Evolutionary conservation across 2,329 filamentous ascomycete species (phyloP).

Genomic region (Penicillium crustosum): DNA sequence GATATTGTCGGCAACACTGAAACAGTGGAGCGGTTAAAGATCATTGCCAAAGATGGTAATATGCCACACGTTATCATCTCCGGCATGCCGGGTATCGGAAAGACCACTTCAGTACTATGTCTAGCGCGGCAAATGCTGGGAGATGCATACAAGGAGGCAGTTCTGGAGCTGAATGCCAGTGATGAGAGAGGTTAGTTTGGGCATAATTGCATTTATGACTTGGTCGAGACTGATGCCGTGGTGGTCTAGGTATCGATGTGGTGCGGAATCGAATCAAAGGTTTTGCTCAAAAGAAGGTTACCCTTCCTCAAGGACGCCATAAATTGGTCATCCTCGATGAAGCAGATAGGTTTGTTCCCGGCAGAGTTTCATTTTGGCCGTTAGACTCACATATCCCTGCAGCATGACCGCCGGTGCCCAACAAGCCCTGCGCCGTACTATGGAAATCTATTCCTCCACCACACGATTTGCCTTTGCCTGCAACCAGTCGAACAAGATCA

Average conservation of each 20-base stretch:
- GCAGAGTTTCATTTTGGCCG: not conserved
- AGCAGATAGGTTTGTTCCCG: conserved; percentile 67
- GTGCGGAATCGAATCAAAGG: conserved; percentile 97
- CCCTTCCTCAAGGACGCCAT: conserved; percentile 82
- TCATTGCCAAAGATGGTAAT: conserved; percentile 97
- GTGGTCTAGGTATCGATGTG: conserved; percentile 76
- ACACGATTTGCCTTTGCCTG: conserved; percentile 97
- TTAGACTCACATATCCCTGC: conserved; percentile 4
- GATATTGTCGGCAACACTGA: conserved; percentile 98
- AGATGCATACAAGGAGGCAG: conserved; percentile 94
- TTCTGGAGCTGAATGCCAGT: conserved; percentile 92
- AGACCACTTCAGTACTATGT: conserved; percentile 93
- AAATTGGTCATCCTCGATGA: conserved; percentile 98
- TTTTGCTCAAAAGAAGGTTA: conserved; percentile 99
- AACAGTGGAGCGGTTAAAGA: conserved; percentile 94
- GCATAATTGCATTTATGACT: not conserved
- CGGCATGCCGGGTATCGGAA: conserved; percentile 98
- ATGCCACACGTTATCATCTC: conserved; percentile 99
- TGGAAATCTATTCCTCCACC: conserved; percentile 98
- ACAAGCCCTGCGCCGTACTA: conserved; percentile 89
- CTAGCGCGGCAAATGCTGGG: conserved; percentile 88
- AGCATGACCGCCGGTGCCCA: conserved; percentile 95
- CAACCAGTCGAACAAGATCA: conserved; percentile 99
- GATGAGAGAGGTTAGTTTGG: conserved; percentile 72
- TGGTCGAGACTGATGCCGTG: conserved; percentile 1